Conservation (phyloP, 345 rosid species). For the Lagerstroemia speciosa region DNA sequence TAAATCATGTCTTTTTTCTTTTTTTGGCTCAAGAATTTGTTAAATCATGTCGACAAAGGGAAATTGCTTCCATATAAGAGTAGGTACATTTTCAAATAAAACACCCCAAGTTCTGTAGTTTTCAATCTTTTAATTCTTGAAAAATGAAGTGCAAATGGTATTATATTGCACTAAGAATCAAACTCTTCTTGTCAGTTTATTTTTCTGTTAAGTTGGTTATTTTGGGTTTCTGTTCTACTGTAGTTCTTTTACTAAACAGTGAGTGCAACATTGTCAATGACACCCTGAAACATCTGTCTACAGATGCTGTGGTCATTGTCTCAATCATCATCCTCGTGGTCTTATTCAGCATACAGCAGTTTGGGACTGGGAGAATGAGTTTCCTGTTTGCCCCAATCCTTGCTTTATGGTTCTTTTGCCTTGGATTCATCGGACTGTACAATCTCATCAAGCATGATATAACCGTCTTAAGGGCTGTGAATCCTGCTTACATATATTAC, state of each 20-base stretch:
- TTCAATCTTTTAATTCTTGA: not conserved
- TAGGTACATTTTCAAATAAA: not conserved
- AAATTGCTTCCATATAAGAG: not conserved
- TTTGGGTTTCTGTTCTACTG: not conserved
- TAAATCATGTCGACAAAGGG: not conserved
- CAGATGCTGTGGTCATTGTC: slow-evolving; percentile 68
- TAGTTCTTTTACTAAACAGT: not conserved
- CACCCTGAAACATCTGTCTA: slow-evolving; percentile 13
- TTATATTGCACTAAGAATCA: not conserved
- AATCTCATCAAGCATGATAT: slow-evolving; percentile 56
- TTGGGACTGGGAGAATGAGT: slow-evolving; percentile 88
- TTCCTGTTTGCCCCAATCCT: slow-evolving; percentile 82
- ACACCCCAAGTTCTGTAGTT: not conserved
- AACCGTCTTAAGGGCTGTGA: slow-evolving; percentile 66
- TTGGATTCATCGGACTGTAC: slow-evolving; percentile 76
- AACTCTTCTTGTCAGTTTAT: not conserved
- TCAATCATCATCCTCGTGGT: slow-evolving; percentile 58
- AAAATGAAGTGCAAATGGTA: not conserved
- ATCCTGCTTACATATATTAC: slow-evolving; percentile 67
- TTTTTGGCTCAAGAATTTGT: too few species aligned
- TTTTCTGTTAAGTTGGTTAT: not conserved
- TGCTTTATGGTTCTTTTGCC: slow-evolving; percentile 82
- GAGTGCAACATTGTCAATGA: slow-evolving; percentile 7
- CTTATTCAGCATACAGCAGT: slow-evolving; percentile 80
- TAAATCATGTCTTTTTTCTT: too few species aligned